Conservation (phyloP, 2,329 filamentous ascomycete species). For the Aschersonia sp. region DNA sequence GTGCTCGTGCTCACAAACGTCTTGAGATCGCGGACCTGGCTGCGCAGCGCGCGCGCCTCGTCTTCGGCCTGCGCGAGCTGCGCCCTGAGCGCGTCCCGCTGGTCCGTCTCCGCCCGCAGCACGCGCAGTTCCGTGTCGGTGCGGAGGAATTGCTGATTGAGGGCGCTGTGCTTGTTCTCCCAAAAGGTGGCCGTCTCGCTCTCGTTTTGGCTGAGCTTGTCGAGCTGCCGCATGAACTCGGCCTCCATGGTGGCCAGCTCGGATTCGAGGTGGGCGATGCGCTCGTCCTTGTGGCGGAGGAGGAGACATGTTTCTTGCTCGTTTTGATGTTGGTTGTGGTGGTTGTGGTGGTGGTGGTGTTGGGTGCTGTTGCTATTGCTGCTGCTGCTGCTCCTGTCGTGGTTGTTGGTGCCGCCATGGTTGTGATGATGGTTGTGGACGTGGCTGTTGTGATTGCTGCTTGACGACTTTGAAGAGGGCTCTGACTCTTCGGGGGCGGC, state of each 20-base stretch:
- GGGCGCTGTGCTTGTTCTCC: slow-evolving; percentile 37
- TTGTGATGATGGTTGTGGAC: no score
- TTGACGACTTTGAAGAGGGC: no score
- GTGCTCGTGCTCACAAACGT: slow-evolving; percentile 57
- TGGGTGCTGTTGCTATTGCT: slow-evolving; percentile 4
- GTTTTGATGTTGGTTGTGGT: no score
- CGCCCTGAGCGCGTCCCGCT: slow-evolving; percentile 12
- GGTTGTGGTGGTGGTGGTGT: no score
- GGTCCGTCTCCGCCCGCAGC: slow-evolving; percentile 31
- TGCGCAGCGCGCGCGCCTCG: slow-evolving; percentile 21
- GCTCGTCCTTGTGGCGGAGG: slow-evolving; percentile 32
- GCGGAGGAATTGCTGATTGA: slow-evolving; percentile 37
- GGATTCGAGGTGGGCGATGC: slow-evolving; percentile 35
- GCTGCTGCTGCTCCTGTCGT: not conserved
- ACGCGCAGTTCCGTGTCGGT: slow-evolving; percentile 38
- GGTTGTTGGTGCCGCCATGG: no score
- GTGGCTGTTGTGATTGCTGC: no score
- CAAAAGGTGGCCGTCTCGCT: slow-evolving; percentile 41
- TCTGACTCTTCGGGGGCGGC: not conserved
- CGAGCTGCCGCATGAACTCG: slow-evolving; percentile 38
- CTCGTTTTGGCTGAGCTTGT: slow-evolving; percentile 37
- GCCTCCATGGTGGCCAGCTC: slow-evolving; percentile 37
- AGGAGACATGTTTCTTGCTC: slow-evolving; percentile 1
- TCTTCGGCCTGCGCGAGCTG: slow-evolving; percentile 20
- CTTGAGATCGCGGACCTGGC: slow-evolving; percentile 53